Percentiles rank a stretch among this genome's conserved stretches.
Conservation (phyloP, 768 basidiomycete species). For the Sporobolomyces roseus region DNA sequence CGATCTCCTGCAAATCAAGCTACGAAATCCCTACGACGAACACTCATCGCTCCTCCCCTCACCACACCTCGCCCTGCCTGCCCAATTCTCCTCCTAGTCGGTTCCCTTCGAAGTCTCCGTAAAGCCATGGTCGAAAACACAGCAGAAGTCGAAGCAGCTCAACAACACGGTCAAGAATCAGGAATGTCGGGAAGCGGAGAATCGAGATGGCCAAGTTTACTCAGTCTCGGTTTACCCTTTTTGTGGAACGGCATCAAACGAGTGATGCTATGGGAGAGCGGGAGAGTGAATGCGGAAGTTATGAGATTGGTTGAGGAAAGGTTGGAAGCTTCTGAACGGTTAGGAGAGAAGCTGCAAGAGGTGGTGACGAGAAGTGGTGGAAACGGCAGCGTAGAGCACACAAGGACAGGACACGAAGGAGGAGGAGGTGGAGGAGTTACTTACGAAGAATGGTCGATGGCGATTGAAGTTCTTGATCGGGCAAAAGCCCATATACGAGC, state of each 20-base stretch:
- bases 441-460: slow-evolving; percentile 46
- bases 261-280: slow-evolving; percentile 42
- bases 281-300: slow-evolving; percentile 42
- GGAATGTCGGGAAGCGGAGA: slow-evolving; percentile 23
- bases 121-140: slow-evolving; percentile 43
- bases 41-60: slow-evolving; percentile 31
- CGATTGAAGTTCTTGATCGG: slow-evolving; percentile 41
- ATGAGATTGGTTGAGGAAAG: slow-evolving; percentile 41
- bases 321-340: slow-evolving; percentile 21
- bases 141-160: slow-evolving; percentile 29
- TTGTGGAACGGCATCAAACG: slow-evolving; percentile 40
- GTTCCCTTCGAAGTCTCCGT: slow-evolving; percentile 40
- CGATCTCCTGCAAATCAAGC: slow-evolving; percentile 46
- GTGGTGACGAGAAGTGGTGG: neutral
- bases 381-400: neutral
- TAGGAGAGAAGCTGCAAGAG: neutral
- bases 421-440: slow-evolving; percentile 19
- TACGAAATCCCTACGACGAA: slow-evolving; percentile 39
- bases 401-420: neutral
- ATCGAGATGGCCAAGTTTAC: slow-evolving; percentile 39
- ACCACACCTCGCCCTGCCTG: slow-evolving; percentile 5
- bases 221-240: slow-evolving; percentile 42
- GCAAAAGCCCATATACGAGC: slow-evolving; percentile 36
- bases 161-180: slow-evolving; percentile 5
- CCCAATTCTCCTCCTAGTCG: slow-evolving; percentile 42